phyloP scores from a whole-genome alignment of 2,329 filamentous ascomycete genomes.

The Aspergillus piperis region DNA sequence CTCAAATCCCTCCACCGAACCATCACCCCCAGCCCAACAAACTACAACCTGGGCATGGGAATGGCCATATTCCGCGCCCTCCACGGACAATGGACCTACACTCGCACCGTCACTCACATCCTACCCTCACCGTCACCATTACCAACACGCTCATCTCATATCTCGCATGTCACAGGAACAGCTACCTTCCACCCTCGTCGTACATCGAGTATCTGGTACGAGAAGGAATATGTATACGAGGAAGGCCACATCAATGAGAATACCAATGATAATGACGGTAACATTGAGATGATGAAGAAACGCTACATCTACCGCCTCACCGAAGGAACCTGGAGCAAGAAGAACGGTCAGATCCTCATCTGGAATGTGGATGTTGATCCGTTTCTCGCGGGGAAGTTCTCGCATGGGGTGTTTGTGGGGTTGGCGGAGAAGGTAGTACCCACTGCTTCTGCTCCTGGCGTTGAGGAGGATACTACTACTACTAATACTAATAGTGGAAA shows the following conservation, averaged over 20 bases:
- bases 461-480: too few relatives aligned
- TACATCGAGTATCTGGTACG: slow-evolving; percentile 50
- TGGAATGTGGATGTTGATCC: slow-evolving; percentile 13
- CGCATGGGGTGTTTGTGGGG: slow-evolving; percentile 13
- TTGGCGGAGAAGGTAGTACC: too few relatives aligned
- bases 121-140: neutral
- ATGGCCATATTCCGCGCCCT: slow-evolving; percentile 70
- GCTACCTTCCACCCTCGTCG: slow-evolving; percentile 65
- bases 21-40: slow-evolving; percentile 30
- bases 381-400: neutral
- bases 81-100: slow-evolving; percentile 67
- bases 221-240: slow-evolving; percentile 38
- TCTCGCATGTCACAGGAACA: slow-evolving; percentile 53
- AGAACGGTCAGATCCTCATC: slow-evolving; percentile 16
- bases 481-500: too few relatives aligned
- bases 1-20: slow-evolving; percentile 45
- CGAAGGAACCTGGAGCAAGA: slow-evolving; percentile 4
- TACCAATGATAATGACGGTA: neutral
- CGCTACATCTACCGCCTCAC: slow-evolving; percentile 18
- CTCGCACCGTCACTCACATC: slow-evolving; percentile 41
- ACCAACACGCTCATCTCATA: neutral
- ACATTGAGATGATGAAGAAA: neutral
- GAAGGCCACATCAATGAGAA: slow-evolving; percentile 12
- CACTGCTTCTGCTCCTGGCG: too few relatives aligned
- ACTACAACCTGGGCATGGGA: slow-evolving; percentile 56